Percentiles rank a stretch among this genome's conserved stretches.
Conservation (phyloP, 2,329 filamentous ascomycete genomes). For the Diaporthe vexans region DNA sequence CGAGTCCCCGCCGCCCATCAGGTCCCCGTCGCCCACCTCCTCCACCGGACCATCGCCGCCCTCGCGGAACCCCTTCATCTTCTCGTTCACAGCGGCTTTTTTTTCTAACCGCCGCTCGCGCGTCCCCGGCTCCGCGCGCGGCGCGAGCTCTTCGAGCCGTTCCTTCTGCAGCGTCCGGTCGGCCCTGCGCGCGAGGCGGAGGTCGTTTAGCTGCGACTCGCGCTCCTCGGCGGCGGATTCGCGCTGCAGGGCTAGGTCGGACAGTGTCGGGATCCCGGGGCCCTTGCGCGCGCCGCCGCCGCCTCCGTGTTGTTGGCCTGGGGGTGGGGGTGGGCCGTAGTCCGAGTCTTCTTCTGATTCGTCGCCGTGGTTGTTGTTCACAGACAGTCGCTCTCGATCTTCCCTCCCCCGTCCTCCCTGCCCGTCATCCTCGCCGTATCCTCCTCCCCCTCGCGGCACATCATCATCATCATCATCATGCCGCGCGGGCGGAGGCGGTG, state of each 20-base stretch:
- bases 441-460: conserved; percentile 53
- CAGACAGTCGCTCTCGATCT: too few relatives aligned
- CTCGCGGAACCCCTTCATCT: conserved; percentile 80
- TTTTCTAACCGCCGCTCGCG: conserved; percentile 91
- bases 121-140: conserved; percentile 86
- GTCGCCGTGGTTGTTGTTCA: conserved; percentile 58
- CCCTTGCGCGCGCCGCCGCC: conserved; percentile 57
- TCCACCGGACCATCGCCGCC: conserved; percentile 58
- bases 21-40: conserved; percentile 78
- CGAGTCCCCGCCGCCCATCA: conserved; percentile 80
- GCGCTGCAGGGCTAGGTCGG: conserved; percentile 78
- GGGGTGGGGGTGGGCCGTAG: conserved; percentile 64
- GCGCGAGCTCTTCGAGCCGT: conserved; percentile 83
- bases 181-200: conserved; percentile 72
- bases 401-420: conserved; percentile 50
- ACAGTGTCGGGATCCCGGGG: conserved; percentile 76
- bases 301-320: too few relatives aligned
- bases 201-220: conserved; percentile 60
- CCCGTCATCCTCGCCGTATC: conserved; percentile 48
- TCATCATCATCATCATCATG: neutral
- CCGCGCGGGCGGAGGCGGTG: neutral
- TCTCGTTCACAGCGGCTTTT: conserved; percentile 78
- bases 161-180: conserved; percentile 79
- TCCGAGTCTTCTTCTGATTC: conserved; percentile 74
- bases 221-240: conserved; percentile 66